Evolutionary conservation across 176 grass and related monocot species (phyloP).

Genomic region (Phragmites australis): DNA sequence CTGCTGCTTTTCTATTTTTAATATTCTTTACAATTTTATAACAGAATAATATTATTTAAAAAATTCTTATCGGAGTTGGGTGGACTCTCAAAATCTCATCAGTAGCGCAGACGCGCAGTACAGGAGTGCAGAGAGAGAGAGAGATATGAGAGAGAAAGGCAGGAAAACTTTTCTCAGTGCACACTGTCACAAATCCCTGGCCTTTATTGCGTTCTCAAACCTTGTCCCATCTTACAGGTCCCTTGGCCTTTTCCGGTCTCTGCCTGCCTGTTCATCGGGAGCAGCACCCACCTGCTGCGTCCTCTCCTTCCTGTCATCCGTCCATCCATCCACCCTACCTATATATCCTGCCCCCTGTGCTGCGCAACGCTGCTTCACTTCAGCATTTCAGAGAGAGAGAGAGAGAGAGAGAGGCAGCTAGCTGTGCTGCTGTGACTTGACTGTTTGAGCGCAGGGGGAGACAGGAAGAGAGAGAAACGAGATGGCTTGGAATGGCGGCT

Average conservation of each 20-base stretch:
- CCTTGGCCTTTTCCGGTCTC: slow-evolving; percentile 27
- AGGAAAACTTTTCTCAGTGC: not conserved
- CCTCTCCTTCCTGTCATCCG: not conserved
- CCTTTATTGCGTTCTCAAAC: not conserved
- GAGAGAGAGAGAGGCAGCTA: too few species aligned
- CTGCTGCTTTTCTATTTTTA: too few species aligned
- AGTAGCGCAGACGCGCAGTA: too few species aligned
- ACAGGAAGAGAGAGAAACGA: not conserved
- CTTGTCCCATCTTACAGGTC: slow-evolving; percentile 25
- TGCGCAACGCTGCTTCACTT: not conserved
- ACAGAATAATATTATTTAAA: too few species aligned
- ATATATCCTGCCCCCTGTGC: slow-evolving; percentile 36
- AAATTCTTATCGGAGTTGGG: too few species aligned
- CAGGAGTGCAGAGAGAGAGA: too few species aligned
- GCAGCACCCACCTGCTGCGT: slow-evolving; percentile 17
- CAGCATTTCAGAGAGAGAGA: not conserved
- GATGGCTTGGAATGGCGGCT: slow-evolving; percentile 59
- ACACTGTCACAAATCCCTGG: not conserved
- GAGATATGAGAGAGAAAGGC: too few species aligned
- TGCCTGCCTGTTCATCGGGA: slow-evolving; percentile 35
- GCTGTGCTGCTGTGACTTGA: not conserved
- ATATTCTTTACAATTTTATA: too few species aligned
- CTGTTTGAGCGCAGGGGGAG: slow-evolving; percentile 16
- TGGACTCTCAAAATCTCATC: too few species aligned
- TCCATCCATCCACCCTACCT: not conserved